Evolutionary conservation across 306 rosid species (phyloP), one percentile per base, ranked within the genome.

Genomic region (Cucumis melo): DNA sequence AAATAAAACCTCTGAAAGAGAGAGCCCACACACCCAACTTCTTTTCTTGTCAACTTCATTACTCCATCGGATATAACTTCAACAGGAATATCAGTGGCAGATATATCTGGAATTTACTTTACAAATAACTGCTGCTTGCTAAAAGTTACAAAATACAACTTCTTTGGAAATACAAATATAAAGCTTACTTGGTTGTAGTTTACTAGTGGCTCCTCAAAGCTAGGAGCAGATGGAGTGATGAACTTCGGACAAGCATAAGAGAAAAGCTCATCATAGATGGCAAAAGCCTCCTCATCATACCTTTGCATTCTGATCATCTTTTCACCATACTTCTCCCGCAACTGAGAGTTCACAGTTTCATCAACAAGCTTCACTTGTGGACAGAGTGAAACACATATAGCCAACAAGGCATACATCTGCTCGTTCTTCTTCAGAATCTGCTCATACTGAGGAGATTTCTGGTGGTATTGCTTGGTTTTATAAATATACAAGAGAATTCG

Each of bases 341-440:
- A 79, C 83, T 94, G 99, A 78, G 93, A 74, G 85, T 88, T 90
- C 80, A 94, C 97, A 42, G 95, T 87, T 84, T 92, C 99, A 76
- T 94, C 97, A 82, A 94, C 85, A 82, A 94, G 94, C 80, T 85
- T 88, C 77, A 74, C 90, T 82, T 90, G 96, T 66, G 99, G 97
- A 56, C 99, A 94, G 36, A 94, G 96, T 24, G 99, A 94, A 74
- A 94, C 97, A 74, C 88, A 76, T 77, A 92, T 86, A 17, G 99
- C 97, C 92, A 92, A 87, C 91, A 94, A 84, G 74, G 97, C 99
- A 87, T 94, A 94, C 99, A 94, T 92, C 82, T 94, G 97, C 78
- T 94, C 99, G 66, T 94, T 94, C 88, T 94, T 94, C 86, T 94
- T 94, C 75, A 94, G 87, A 72, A 92, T 94, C 85, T 94, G 99